These are phyloP conservation scores for Akanthomyces muscarius DNA, from an alignment of 2,329 filamentous ascomycete species.

Conservation along the genomic window DNA sequence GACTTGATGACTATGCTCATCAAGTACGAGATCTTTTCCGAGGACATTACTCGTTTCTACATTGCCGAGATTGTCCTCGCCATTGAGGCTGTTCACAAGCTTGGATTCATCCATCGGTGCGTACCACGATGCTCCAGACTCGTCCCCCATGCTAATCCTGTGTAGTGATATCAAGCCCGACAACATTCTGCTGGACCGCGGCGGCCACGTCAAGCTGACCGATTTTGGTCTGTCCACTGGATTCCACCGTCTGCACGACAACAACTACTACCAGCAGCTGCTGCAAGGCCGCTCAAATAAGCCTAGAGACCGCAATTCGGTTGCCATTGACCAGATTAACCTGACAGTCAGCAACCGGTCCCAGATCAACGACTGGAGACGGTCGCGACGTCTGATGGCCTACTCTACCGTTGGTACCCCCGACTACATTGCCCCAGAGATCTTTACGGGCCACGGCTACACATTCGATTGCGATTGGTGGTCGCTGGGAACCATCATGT, in stretches of 20 bases:
- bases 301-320: conserved; percentile 81
- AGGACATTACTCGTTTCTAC: conserved; percentile 98
- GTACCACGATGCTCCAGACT: conserved; percentile 28
- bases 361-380: conserved; percentile 98
- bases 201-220: conserved; percentile 95
- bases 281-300: conserved; percentile 73
- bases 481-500: conserved; percentile 99
- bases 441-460: conserved; percentile 95
- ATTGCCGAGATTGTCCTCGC: conserved; percentile 97
- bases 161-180: conserved; percentile 95
- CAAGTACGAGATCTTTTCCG: conserved; percentile 99
- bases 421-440: conserved; percentile 97
- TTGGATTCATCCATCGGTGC: conserved; percentile 97
- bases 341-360: conserved; percentile 95
- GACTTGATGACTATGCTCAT: conserved; percentile 99
- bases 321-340: conserved; percentile 97
- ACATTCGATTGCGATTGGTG: conserved; percentile 98
- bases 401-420: conserved; percentile 98
- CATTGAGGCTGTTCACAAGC: conserved; percentile 97
- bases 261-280: conserved; percentile 96
- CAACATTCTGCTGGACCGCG: conserved; percentile 92
- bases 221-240: conserved; percentile 97
- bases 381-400: conserved; percentile 89
- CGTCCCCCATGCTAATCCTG: background rate
- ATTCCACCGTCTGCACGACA: conserved; percentile 96